Evolutionary conservation across 2,329 filamentous ascomycete species (phyloP), one percentile per base, ranked within the genome.

Genomic region (Aureobasidium zeae): DNA sequence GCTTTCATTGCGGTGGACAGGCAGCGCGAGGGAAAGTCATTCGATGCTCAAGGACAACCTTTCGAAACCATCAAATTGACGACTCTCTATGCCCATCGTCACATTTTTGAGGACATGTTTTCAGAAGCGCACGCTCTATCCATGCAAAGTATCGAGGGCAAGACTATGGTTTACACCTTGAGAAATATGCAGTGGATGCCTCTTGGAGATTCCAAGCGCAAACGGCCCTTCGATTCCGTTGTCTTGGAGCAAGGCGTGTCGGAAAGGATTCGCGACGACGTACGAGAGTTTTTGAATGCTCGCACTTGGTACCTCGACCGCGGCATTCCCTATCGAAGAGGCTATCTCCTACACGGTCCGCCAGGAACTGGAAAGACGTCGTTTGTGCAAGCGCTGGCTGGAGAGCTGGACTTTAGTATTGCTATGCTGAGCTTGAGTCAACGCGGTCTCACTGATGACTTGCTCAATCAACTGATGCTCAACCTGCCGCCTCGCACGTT

Each of bases 51-150:
- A 19, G 91, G 89, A 46, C 83, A 86, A 53, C 91, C 91, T 1
- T 94, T 94, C 69, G 91, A 98, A 66, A 94, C 88, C 1, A 76
- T 98, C 36, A 91, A 86, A 47, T 68, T 98, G 48, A 96, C 89
- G 3, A 89, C 91, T 1, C 72, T 98, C 10, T 96, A 94, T 69
- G 76, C 85, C 35, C 82, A 94, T 53, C 82, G 88, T 3, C 77
- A 89, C 54, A 76, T 96, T 11, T 95, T 98, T 56, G 85, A 94
- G 59, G 78, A 86, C 16, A 77, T 98, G 11, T 95, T 98, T 55
- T 73, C 73, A 16, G 86, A 96, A 63, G 89, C 91, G 3, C 85
- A 94, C 57, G 70, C 75, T 13, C 72, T 95, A 47, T 87, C 88
- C 1, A 74, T 79, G 24, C 78, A 81, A 55, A 82, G 83, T 25